Conservation (phyloP, 331 rosid species). For the Arachis monticola region DNA sequence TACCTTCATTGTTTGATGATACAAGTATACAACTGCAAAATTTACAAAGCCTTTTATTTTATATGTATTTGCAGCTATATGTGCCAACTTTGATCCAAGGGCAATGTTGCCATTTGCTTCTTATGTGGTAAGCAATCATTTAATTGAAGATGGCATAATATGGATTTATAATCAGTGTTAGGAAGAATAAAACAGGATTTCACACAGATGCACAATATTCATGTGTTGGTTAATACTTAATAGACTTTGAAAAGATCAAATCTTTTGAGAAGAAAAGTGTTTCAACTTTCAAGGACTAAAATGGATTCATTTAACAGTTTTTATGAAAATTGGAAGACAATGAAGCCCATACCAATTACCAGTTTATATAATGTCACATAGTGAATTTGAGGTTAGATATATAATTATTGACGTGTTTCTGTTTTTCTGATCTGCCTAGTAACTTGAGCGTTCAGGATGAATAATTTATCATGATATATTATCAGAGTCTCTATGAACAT, state of each 20-base stretch:
- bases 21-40: not conserved
- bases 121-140: conserved; percentile 48
- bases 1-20: conserved; percentile 3
- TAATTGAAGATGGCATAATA: not conserved
- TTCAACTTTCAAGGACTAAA: too few species aligned
- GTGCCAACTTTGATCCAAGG: conserved; percentile 47
- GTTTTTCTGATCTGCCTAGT: too few species aligned
- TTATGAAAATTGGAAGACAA: too few species aligned
- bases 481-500: too few species aligned
- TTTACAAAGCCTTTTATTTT: conserved; percentile 25
- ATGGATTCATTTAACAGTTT: too few species aligned
- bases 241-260: not conserved
- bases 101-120: conserved; percentile 60
- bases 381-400: too few species aligned
- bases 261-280: too few species aligned
- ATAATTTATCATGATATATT: too few species aligned
- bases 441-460: too few species aligned
- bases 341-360: too few species aligned
- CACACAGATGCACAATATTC: conserved; percentile 2
- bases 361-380: too few species aligned
- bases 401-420: too few species aligned
- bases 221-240: not conserved
- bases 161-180: conserved; percentile 17
- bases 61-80: conserved; percentile 50
- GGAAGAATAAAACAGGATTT: not conserved